Evolutionary conservation across 2,329 filamentous ascomycete genomes (phyloP), one percentile per base, ranked within the genome.

Genomic region (Exophiala viscosa): DNA sequence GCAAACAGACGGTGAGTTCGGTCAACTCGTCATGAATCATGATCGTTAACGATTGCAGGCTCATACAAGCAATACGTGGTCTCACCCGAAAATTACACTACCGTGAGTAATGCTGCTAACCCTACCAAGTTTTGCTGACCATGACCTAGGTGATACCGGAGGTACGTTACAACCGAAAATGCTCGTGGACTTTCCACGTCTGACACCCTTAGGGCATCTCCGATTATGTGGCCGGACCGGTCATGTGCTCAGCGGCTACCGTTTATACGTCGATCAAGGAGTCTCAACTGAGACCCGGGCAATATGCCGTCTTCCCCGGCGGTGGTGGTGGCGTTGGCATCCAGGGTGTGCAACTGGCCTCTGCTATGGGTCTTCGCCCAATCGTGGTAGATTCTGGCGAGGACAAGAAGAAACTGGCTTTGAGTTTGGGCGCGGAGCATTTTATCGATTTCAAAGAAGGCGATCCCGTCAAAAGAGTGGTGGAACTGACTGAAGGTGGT

Each of bases 31-130:
- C 14, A 17, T 10, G 3, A 36, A 17, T 10, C 28, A 23, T 18
- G 23, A 28, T 28, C 23, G 23, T 28, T 28, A 28, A 28, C 8
- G 5, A 5, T n/a, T 13, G 17, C 45, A 58, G 75, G 80, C 1
- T 78, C 78, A 1, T 84, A 82, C 63, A 77, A 82, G 65, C 78
- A 84, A 64, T 85, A 84, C 63, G 67, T 83, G 35, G 70, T 75
- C 10, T 76, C 74, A 1, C 80, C 81, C 1, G 80, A 78, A 11
- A 71, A 71, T 35, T 82, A 81, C 60, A 78, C 78, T 0, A 55
- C 55, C n/a, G 55, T 58, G 28, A 55, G 55, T 53, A n/a, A 11
- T 33, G 7, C 31, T 15, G 7, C 14, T 11, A 5, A 9, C 13
- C 15, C 28, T 18, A 5, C 13, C 3, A 15, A 11, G 15, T n/a